Evolutionary conservation across 2,329 filamentous ascomycete genomes (phyloP).

Genomic region (Metarhizium sp.): DNA sequence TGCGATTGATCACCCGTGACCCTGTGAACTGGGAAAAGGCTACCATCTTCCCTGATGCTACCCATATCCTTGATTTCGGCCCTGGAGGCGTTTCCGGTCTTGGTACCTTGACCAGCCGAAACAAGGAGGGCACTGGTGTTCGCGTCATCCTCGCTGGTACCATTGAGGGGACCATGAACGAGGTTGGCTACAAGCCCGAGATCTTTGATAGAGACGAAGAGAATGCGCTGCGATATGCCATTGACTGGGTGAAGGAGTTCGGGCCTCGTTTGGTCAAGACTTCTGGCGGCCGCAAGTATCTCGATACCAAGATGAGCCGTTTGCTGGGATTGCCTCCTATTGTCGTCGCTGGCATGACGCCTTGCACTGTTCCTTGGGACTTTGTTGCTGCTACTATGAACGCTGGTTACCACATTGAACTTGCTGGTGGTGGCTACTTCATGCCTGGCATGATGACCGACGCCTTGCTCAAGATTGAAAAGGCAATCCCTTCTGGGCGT

Average conservation of each 20-base stretch:
- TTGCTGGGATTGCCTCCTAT: constrained; percentile 77
- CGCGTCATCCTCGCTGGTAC: constrained; percentile 90
- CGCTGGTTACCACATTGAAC: constrained; percentile 87
- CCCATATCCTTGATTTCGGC: constrained; percentile 93
- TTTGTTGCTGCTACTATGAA: constrained; percentile 91
- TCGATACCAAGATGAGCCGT: constrained; percentile 94
- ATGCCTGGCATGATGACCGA: constrained; percentile 73
- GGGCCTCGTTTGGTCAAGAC: constrained; percentile 88
- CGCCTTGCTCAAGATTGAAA: constrained; percentile 76
- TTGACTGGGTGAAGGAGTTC: constrained; percentile 96
- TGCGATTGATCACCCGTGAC: constrained; percentile 91
- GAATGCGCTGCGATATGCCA: constrained; percentile 86
- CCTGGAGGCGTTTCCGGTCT: constrained; percentile 95
- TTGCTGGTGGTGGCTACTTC: constrained; percentile 85
- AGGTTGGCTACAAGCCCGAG: constrained; percentile 96
- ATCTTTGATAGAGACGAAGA: constrained; percentile 94
- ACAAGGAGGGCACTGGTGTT: constrained; percentile 97
- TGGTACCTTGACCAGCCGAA: constrained; percentile 91
- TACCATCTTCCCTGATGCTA: constrained; percentile 81
- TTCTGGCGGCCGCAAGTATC: constrained; percentile 78
- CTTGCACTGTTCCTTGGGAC: constrained; percentile 80
- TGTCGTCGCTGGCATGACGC: constrained; percentile 92
- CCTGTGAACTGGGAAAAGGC: constrained; percentile 94
- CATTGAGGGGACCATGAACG: constrained; percentile 80
- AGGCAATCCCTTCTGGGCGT: constrained; percentile 71